Conservation (phyloP, 2,329 filamentous ascomycete species). For the Cryphonectria japonica region DNA sequence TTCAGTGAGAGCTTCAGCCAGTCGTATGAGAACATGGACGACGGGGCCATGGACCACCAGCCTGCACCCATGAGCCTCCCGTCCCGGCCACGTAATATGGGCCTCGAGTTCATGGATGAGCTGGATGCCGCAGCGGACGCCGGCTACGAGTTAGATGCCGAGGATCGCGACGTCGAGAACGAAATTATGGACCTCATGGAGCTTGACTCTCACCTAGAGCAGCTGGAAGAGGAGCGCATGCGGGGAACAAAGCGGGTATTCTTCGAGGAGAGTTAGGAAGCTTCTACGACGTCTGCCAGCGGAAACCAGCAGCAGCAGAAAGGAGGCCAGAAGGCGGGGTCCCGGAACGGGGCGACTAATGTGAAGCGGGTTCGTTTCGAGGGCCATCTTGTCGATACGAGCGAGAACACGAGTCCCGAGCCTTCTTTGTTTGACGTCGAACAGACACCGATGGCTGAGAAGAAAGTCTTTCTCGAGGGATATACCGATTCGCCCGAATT, state of each 20-base stretch:
- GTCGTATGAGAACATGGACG: slow-evolving; percentile 15
- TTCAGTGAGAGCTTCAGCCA: slow-evolving; percentile 23
- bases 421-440: background rate
- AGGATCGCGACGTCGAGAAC: slow-evolving; percentile 57
- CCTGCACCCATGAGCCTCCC: slow-evolving; percentile 12
- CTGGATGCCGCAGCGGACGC: slow-evolving; percentile 58
- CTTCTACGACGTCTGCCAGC: slow-evolving; percentile 29
- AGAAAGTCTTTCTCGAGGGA: slow-evolving; percentile 23
- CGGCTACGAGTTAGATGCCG: slow-evolving; percentile 50
- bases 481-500: slow-evolving; percentile 27
- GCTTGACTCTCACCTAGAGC: slow-evolving; percentile 63
- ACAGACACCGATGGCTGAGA: slow-evolving; percentile 3
- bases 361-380: slow-evolving; percentile 11
- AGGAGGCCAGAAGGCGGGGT: background rate
- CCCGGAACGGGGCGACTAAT: background rate
- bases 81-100: slow-evolving; percentile 35
- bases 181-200: slow-evolving; percentile 69
- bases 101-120: slow-evolving; percentile 55
- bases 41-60: slow-evolving; percentile 17
- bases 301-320: slow-evolving; percentile 14
- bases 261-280: slow-evolving; percentile 48
- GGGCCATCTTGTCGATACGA: background rate
- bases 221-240: slow-evolving; percentile 55
- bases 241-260: slow-evolving; percentile 56
- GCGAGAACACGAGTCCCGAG: background rate